Evolutionary conservation across 305 asterid species (phyloP).

Genomic region (Withania somnifera): DNA sequence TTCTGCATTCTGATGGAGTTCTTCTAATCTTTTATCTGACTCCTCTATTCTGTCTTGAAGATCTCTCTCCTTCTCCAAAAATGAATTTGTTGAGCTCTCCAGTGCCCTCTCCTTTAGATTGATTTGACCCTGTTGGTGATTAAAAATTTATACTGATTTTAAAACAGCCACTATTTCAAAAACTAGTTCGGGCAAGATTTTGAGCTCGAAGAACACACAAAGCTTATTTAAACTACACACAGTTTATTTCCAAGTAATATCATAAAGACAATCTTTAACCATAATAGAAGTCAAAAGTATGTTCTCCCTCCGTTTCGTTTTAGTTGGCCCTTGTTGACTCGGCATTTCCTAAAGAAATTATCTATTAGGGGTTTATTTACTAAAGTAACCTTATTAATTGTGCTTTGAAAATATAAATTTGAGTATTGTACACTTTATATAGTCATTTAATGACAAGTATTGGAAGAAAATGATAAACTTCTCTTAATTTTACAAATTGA

Average conservation of each 20-base stretch:
- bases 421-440: too few species aligned
- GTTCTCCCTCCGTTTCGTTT: too few species aligned
- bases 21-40: conserved; percentile 42
- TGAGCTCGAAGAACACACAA: background rate
- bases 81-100: conserved; percentile 46
- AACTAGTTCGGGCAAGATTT: background rate
- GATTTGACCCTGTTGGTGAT: conserved; percentile 46
- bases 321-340: too few species aligned
- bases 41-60: conserved; percentile 59
- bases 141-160: background rate
- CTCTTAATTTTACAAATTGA: too few species aligned
- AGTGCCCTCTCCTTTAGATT: conserved; percentile 56
- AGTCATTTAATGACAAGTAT: too few species aligned
- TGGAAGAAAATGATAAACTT: too few species aligned
- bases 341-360: too few species aligned
- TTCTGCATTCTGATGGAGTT: conserved; percentile 27
- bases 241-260: background rate
- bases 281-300: background rate
- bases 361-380: too few species aligned
- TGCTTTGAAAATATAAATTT: too few species aligned
- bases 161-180: background rate
- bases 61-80: conserved; percentile 65
- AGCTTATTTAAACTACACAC: background rate
- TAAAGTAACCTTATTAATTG: too few species aligned
- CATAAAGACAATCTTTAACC: background rate